Conservation (phyloP, 192 early-diverging fungal species). For the Spizellomyces punctatus region DNA sequence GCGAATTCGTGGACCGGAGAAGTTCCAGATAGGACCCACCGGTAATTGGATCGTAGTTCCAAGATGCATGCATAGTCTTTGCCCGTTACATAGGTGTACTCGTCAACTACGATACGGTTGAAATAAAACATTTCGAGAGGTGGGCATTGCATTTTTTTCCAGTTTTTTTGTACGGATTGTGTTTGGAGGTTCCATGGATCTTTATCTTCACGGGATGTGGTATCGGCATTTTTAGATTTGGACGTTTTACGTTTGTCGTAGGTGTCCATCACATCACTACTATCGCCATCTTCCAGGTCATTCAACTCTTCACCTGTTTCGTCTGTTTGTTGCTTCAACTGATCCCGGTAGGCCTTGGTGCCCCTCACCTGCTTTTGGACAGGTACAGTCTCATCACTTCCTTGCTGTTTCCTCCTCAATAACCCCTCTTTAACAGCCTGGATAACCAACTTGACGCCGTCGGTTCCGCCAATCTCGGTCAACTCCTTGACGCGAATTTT, state of each 20-base stretch:
- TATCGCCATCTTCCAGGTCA: constrained; percentile 8
- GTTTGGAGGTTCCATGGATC: constrained; percentile 45
- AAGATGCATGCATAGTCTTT: constrained; percentile 37
- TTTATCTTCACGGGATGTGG: not conserved
- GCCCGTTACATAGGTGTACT: constrained; percentile 47
- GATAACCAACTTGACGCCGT: constrained; percentile 14
- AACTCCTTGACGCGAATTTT: constrained; percentile 30
- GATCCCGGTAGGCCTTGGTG: not conserved
- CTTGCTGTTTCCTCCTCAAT: constrained; percentile 1
- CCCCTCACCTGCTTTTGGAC: not conserved
- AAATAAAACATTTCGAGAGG: constrained; percentile 49
- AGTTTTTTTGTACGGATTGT: constrained; percentile 30
- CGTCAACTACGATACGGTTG: constrained; percentile 51
- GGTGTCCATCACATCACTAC: not conserved
- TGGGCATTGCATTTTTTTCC: constrained; percentile 41
- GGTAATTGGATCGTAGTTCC: constrained; percentile 20
- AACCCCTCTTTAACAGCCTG: constrained; percentile 1
- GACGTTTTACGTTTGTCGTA: not conserved
- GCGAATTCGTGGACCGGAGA: constrained; percentile 44
- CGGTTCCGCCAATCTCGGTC: constrained; percentile 6
- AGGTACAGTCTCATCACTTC: not conserved
- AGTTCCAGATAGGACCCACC: constrained; percentile 50
- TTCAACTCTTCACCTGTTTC: not conserved
- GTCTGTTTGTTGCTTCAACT: not conserved
- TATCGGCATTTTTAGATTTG: constrained; percentile 11